These are phyloP conservation scores for Paraphysoderma sedebokerense DNA, from an alignment of 371 early-diverging fungal species.

Conservation along the genomic window DNA sequence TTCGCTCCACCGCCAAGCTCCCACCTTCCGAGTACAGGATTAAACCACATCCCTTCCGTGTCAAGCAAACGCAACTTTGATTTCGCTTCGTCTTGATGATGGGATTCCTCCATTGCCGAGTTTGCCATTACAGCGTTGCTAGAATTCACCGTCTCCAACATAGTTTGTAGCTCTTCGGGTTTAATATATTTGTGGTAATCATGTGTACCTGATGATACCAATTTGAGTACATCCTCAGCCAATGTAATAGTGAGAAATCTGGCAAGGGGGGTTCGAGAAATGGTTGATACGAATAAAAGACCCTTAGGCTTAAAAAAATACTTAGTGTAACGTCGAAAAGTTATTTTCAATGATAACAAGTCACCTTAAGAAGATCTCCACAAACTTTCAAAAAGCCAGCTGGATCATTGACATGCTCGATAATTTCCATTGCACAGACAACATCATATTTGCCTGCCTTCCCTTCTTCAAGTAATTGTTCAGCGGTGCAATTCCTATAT, in stretches of 20 bases:
- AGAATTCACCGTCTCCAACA: too few relatives aligned
- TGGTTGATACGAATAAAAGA: slow-evolving; percentile 68
- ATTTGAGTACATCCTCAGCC: slow-evolving; percentile 61
- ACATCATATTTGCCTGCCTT: slow-evolving; percentile 49
- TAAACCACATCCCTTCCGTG: slow-evolving; percentile 11
- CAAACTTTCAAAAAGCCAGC: slow-evolving; percentile 46
- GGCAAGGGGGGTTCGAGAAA: slow-evolving; percentile 64
- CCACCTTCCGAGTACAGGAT: slow-evolving; percentile 14
- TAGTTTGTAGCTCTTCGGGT: slow-evolving; percentile 35
- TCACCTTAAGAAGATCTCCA: slow-evolving; percentile 41
- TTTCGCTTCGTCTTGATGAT: too few relatives aligned
- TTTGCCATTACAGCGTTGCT: too few relatives aligned
- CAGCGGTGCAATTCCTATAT: slow-evolving; percentile 51
- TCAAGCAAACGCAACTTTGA: slow-evolving; percentile 8
- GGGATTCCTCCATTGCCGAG: too few relatives aligned
- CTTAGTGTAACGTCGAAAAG: too few relatives aligned
- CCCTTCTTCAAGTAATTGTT: slow-evolving; percentile 14
- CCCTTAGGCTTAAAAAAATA: too few relatives aligned
- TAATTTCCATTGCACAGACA: slow-evolving; percentile 75
- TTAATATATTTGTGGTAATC: slow-evolving; percentile 66
- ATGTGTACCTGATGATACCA: slow-evolving; percentile 79
- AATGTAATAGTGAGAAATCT: slow-evolving; percentile 59
- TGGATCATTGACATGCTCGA: slow-evolving; percentile 80
- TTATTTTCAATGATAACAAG: too few relatives aligned
- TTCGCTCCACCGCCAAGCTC: too few relatives aligned